Percentiles rank a stretch among this genome's conserved stretches.
These are phyloP conservation scores for Bertia moriformis DNA, from an alignment of 2,329 filamentous ascomycete genomes.

Conservation along the genomic window DNA sequence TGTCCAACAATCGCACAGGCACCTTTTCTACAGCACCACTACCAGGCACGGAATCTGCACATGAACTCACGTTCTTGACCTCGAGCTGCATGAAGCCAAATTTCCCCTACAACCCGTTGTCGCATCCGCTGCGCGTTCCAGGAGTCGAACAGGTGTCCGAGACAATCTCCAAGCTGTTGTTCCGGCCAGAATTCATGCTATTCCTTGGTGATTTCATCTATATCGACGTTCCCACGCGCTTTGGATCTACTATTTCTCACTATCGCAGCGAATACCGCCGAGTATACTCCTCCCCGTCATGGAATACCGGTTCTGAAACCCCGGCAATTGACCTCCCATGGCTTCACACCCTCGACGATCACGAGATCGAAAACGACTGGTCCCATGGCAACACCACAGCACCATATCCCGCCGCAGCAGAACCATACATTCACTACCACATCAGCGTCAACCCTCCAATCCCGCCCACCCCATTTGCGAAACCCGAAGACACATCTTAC, in stretches of 20 bases:
- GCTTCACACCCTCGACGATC: constrained; percentile 59
- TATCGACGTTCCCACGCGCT: constrained; percentile 32
- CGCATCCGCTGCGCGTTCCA: constrained; percentile 44
- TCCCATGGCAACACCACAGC: constrained; percentile 40
- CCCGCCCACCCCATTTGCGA: constrained; percentile 18
- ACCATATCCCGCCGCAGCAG: constrained; percentile 44
- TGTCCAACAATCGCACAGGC: constrained; percentile 46
- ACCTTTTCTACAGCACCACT: constrained; percentile 39
- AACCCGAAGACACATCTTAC: constrained; percentile 26
- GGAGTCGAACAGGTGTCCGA: constrained; percentile 35
- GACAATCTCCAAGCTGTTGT: constrained; percentile 21
- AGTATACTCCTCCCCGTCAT: constrained; percentile 54
- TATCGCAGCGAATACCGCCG: constrained; percentile 34
- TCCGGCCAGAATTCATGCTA: constrained; percentile 30
- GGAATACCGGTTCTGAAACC: constrained; percentile 25
- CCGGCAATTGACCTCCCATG: constrained; percentile 35
- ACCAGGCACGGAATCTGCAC: constrained; percentile 29
- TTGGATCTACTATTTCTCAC: constrained; percentile 6
- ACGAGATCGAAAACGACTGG: constrained; percentile 62
- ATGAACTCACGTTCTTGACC: constrained; percentile 44
- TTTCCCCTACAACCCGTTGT: constrained; percentile 47
- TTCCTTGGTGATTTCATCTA: constrained; percentile 45
- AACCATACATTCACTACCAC: constrained; percentile 52
- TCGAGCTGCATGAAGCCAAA: constrained; percentile 58
- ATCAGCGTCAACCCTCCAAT: constrained; percentile 45